phyloP scores from a whole-genome alignment of 208 protist species.

The Novymonas esmeraldas region DNA sequence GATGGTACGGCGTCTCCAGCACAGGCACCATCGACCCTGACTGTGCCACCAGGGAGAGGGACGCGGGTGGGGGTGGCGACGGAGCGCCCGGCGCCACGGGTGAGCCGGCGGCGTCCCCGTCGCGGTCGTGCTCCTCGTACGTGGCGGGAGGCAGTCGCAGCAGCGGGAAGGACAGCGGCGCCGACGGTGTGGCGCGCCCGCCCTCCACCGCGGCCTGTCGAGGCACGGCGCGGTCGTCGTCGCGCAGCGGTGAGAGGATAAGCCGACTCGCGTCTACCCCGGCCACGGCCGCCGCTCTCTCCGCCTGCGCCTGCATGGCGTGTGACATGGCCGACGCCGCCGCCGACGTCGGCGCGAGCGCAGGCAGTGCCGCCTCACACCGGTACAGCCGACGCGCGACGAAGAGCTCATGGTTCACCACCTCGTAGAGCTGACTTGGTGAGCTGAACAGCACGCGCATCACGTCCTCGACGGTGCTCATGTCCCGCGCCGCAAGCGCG shows the following conservation, averaged over 20 bases:
- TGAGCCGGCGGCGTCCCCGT: background rate
- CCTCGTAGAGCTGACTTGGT: constrained; percentile 15
- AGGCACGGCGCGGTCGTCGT: too few relatives aligned
- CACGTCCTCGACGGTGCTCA: constrained; percentile 26
- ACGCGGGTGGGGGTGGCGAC: too few relatives aligned
- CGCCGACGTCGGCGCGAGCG: background rate
- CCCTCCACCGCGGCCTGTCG: too few relatives aligned
- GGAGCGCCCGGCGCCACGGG: background rate
- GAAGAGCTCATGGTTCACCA: constrained; percentile 32
- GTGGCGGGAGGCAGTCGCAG: background rate
- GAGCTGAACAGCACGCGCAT: constrained; percentile 13
- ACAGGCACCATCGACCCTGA: constrained; percentile 25
- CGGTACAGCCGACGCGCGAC: constrained; percentile 19
- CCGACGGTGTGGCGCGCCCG: too few relatives aligned
- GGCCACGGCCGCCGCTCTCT: background rate
- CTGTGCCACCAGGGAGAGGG: constrained; percentile 17
- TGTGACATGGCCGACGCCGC: background rate
- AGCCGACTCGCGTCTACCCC: background rate
- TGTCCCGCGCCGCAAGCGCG: constrained; percentile 4
- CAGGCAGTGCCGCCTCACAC: constrained; percentile 22
- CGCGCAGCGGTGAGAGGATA: constrained; percentile 18
- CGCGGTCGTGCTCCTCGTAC: background rate
- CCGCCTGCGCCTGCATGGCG: background rate
- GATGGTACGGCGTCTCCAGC: constrained; percentile 20
- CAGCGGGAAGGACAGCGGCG: background rate